Conservation (phyloP, 1,139 yeast species). For the Spathaspora sp. region DNA sequence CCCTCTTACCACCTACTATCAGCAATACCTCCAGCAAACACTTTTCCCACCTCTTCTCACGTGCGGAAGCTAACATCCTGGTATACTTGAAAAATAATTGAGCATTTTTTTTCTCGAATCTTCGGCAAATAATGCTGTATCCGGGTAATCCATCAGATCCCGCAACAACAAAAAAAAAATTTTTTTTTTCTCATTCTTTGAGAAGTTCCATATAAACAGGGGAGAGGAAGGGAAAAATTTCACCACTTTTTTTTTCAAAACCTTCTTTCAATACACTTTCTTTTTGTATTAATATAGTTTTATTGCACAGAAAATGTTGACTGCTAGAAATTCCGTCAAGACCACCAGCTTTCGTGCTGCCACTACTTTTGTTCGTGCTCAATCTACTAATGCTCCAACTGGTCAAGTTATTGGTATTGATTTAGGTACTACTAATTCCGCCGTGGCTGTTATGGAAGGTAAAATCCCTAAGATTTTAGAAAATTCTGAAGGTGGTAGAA, state of each 20-base stretch:
- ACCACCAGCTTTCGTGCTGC: conserved; percentile 44
- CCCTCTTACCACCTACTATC: background rate
- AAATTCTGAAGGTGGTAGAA: conserved; percentile 98
- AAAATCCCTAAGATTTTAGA: conserved; percentile 94
- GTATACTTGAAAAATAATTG: too few species aligned
- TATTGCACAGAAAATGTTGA: conserved; percentile 32
- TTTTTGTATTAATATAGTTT: background rate
- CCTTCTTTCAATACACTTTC: conserved; percentile 3
- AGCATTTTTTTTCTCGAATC: background rate
- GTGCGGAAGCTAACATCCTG: background rate
- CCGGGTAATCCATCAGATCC: background rate
- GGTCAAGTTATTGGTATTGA: conserved; percentile 97
- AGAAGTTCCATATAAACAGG: background rate
- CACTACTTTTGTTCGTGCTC: conserved; percentile 48
- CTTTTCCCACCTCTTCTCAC: too few species aligned
- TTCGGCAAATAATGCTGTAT: background rate
- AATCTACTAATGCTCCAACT: conserved; percentile 51
- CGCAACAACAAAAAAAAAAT: background rate
- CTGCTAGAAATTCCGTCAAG: conserved; percentile 45
- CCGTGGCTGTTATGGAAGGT: conserved; percentile 91
- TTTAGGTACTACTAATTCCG: conserved; percentile 98
- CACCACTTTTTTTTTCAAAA: conserved; percentile 2
- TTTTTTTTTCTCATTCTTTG: background rate
- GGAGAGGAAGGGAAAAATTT: background rate
- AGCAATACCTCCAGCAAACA: too few species aligned